Conservation (phyloP, 495 filamentous ascomycete genomes). For the Geopyxis carbonaria region DNA sequence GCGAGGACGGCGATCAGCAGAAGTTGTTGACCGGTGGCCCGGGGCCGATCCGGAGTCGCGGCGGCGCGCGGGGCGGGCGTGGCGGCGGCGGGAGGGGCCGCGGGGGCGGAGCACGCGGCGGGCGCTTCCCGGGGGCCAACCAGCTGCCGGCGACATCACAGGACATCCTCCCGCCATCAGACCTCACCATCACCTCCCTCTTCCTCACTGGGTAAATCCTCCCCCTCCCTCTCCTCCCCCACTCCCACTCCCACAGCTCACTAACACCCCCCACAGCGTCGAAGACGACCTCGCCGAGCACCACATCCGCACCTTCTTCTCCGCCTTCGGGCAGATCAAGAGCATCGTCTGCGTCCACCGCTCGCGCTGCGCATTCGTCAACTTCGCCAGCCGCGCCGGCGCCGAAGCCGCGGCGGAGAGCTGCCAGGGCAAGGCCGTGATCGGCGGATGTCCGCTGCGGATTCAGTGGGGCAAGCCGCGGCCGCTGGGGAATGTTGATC, state of each 20-base stretch:
- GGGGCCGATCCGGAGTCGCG: constrained; percentile 54
- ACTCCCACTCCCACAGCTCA: neutral
- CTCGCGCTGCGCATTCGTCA: constrained; percentile 90
- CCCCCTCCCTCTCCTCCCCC: neutral
- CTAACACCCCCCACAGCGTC: constrained; percentile 29
- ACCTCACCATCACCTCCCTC: constrained; percentile 70
- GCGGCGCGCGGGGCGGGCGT: constrained; percentile 37
- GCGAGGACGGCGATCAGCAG: constrained; percentile 31
- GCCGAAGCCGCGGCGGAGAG: constrained; percentile 72
- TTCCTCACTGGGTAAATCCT: constrained; percentile 57
- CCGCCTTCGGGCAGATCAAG: constrained; percentile 68
- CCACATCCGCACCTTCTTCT: constrained; percentile 77
- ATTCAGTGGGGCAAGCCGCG: constrained; percentile 86
- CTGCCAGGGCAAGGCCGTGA: constrained; percentile 74
- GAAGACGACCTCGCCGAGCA: constrained; percentile 93
- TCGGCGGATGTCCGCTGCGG: constrained; percentile 66
- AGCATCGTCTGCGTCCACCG: constrained; percentile 89
- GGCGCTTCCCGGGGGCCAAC: constrained; percentile 49
- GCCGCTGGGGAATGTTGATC: constrained; percentile 71
- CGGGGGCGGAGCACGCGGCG: constrained; percentile 33
- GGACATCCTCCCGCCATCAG: constrained; percentile 68
- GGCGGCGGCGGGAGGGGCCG: constrained; percentile 30
- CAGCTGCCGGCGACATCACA: constrained; percentile 62
- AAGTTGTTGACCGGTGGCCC: constrained; percentile 27
- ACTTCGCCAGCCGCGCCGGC: constrained; percentile 63